Base-by-base conservation (phyloP, 768 basidiomycete species). In the Tylopilus vinaceipallidus region DNA sequence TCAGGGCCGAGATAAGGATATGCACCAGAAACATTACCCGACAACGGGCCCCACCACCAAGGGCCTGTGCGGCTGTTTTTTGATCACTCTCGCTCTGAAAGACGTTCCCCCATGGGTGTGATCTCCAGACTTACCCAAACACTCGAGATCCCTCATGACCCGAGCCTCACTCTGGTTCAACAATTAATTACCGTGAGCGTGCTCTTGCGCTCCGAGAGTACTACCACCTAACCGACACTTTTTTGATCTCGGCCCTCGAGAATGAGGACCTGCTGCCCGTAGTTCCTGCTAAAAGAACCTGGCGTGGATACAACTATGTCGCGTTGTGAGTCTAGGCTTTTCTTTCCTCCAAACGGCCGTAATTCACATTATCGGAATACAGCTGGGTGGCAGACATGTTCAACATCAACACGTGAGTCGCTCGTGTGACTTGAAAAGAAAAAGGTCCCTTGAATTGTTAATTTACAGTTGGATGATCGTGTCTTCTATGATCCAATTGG, bases 351-450 rank as follows among this genome's bases (percentile, higher is more conserved):
- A 17, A 32, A 35, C n/a, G 46, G 17, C 36, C 30, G 26, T 37
- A 27, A 37, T 35, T 42, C 41, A 33, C 53, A 20, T 37, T 14
- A 22, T 34, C 42, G 39, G 24, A 50, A 45, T 44, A 60, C 53
- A 86, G 84, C 71, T 90, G 86, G 88, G 78, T 90, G 36, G 86
- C 85, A 33, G 88, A 91, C 69, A 81, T 79, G 57, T 90, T 88
- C 74, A 88, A 87, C 58, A 77, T 87, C 61, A 86, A 84, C 64
- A 86, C 84, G 83, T 84, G 67, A 60, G 81, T 71, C 36, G 24
- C 47, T 35, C 36, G 42, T 50, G 50, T 44, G 24, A 24, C 45
- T 17, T 17, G 11, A 32, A 34, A 34, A 17, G 22, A 34, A 34
- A 17, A 27, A 34, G 42, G 10, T 9, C 29, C 40, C 26, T 7